Percentiles rank a stretch among this genome's conserved stretches.
Evolutionary conservation across 306 rosid genomes (phyloP).

Genomic region (Cicer chorassanicum): DNA sequence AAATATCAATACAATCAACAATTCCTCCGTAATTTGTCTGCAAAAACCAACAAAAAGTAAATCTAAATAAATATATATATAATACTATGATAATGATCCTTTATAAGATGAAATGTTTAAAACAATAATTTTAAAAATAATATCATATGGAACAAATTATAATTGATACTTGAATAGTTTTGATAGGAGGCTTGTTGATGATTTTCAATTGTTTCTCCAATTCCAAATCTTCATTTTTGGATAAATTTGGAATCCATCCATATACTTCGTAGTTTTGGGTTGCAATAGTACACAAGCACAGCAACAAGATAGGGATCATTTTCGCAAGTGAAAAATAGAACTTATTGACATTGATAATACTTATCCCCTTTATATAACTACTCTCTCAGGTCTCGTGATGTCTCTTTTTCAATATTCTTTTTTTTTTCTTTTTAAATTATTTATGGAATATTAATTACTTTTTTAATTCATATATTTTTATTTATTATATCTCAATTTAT

Average conservation of each 20-base stretch:
- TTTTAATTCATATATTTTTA: no score
- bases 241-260: conserved; percentile 15
- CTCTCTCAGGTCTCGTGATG: no score
- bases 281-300: background rate
- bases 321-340: background rate
- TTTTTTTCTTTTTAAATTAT: no score
- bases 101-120: background rate
- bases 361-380: no score
- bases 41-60: background rate
- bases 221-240: conserved; percentile 33
- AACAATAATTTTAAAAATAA: no score
- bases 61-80: background rate
- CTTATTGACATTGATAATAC: no score
- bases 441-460: no score
- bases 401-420: no score
- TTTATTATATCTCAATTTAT: no score
- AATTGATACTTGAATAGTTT: conserved; percentile 27
- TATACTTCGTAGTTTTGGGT: conserved; percentile 1
- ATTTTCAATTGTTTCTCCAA: conserved; percentile 32
- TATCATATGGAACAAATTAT: background rate
- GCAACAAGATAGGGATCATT: conserved; percentile 3
- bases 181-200: conserved; percentile 40
- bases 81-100: background rate
- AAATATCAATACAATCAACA: conserved; percentile 44
- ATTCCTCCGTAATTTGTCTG: conserved; percentile 33